These are phyloP conservation scores for Naganishia onofrii DNA, from an alignment of 768 basidiomycete species.

Conservation along the genomic window DNA sequence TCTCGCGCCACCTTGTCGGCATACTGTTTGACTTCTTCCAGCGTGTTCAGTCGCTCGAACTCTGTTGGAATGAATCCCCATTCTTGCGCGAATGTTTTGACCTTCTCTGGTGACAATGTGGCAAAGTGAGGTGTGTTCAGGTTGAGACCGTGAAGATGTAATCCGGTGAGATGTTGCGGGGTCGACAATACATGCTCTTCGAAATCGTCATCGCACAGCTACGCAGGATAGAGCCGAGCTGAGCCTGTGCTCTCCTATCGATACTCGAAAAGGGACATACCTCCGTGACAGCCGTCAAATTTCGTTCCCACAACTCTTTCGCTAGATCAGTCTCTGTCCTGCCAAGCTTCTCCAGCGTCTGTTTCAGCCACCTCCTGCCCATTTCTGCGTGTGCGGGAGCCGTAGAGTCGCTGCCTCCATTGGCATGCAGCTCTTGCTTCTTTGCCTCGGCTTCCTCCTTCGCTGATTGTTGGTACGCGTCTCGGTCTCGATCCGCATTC, in stretches of 20 bases:
- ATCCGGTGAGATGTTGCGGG: slow-evolving; percentile 74
- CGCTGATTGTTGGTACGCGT: slow-evolving; percentile 1
- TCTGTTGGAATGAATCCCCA: slow-evolving; percentile 88
- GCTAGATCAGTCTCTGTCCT: slow-evolving; percentile 76
- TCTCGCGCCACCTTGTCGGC: slow-evolving; percentile 64
- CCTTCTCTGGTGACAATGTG: slow-evolving; percentile 65
- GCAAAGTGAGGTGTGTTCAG: slow-evolving; percentile 63
- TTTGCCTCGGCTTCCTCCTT: slow-evolving; percentile 44
- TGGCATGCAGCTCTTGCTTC: slow-evolving; percentile 47
- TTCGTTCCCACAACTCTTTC: slow-evolving; percentile 67
- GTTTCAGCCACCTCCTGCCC: slow-evolving; percentile 77
- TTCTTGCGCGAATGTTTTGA: slow-evolving; percentile 76
- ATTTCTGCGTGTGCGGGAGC: slow-evolving; percentile 70
- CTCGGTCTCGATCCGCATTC: slow-evolving; percentile 13
- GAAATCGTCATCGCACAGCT: slow-evolving; percentile 96
- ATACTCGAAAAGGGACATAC: slow-evolving; percentile 55
- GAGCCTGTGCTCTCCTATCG: background rate
- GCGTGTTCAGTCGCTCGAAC: slow-evolving; percentile 60
- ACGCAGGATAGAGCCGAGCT: background rate
- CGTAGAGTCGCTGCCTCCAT: slow-evolving; percentile 1
- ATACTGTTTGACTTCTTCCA: slow-evolving; percentile 70
- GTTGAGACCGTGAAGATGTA: slow-evolving; percentile 92
- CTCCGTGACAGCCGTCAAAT: slow-evolving; percentile 89
- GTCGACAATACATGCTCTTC: slow-evolving; percentile 94
- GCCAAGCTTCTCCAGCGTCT: slow-evolving; percentile 63